Conservation (phyloP, 371 early-diverging fungal species). For the Lichtheimia hyalospora region DNA sequence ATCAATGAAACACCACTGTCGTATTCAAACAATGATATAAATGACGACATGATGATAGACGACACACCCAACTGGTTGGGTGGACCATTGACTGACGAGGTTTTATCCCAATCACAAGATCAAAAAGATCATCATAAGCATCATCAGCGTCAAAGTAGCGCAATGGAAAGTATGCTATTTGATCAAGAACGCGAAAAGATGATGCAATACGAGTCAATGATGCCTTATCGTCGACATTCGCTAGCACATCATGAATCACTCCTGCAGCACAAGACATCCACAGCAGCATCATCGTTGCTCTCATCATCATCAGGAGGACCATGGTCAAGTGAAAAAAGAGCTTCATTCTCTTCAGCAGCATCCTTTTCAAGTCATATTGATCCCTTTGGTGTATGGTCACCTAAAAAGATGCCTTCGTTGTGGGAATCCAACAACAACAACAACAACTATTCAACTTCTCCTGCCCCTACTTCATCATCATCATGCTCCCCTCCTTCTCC, state of each 20-base stretch:
- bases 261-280: conserved; percentile 6
- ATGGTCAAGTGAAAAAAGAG: conserved; percentile 7
- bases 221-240: conserved; percentile 27
- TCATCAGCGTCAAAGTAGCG: conserved; percentile 1
- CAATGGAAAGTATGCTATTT: conserved; percentile 4
- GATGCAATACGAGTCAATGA: conserved; percentile 2
- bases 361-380: not conserved
- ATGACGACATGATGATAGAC: not conserved
- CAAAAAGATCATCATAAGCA: conserved; percentile 1
- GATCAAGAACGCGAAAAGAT: conserved; percentile 9
- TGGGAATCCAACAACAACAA: conserved; percentile 9
- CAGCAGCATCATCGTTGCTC: too few species aligned
- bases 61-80: conserved; percentile 19
- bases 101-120: conserved; percentile 5
- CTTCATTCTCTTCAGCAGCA: conserved; percentile 8
- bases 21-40: not conserved
- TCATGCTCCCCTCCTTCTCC: not conserved
- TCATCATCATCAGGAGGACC: not conserved
- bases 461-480: conserved; percentile 11
- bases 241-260: conserved; percentile 19
- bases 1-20: not conserved
- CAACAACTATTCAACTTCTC: conserved; percentile 9
- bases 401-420: conserved; percentile 12
- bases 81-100: conserved; percentile 10
- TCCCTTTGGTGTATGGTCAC: conserved; percentile 10